phyloP scores from a whole-genome alignment of 23 red algal genomes.

The Gracilaria caudata region DNA sequence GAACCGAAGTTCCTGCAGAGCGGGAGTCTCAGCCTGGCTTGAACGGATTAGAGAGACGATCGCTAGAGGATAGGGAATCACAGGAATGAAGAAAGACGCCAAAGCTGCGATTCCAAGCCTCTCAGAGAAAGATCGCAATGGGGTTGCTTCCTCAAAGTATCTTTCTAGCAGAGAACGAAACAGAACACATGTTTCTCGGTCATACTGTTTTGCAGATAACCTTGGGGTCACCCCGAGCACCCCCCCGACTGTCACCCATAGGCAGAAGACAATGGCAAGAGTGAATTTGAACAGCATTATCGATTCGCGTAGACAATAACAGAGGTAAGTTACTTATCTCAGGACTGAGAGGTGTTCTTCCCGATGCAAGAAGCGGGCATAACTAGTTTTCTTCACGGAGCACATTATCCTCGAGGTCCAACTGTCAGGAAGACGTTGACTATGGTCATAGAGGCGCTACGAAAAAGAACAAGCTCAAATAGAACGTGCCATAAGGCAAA shows the following conservation, averaged over 20 bases:
- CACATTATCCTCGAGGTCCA: background rate
- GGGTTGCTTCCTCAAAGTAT: background rate
- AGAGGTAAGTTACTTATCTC: background rate
- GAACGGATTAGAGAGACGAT: conserved; percentile 11
- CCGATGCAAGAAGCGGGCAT: background rate
- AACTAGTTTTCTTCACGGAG: background rate
- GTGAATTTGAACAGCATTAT: background rate
- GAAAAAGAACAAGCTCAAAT: background rate
- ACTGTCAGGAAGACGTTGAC: background rate
- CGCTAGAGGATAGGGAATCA: conserved; percentile 20
- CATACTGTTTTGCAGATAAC: conserved; percentile 9
- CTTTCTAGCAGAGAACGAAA: conserved; percentile 1
- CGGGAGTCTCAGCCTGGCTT: conserved; percentile 6
- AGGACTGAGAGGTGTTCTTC: background rate
- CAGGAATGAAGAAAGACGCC: conserved; percentile 13
- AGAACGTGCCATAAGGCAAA: background rate
- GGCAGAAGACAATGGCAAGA: background rate
- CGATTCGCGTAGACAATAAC: background rate
- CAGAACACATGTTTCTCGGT: conserved; percentile 10
- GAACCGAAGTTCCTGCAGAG: background rate
- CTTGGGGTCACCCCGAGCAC: background rate
- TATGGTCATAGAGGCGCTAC: background rate
- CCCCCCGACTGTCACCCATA: background rate
- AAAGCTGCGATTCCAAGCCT: conserved; percentile 20
- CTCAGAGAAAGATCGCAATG: conserved; percentile 16